These are phyloP conservation scores for Chimonanthus praecox DNA, from an alignment of 164 flowering plant genomes.

Conservation along the genomic window DNA sequence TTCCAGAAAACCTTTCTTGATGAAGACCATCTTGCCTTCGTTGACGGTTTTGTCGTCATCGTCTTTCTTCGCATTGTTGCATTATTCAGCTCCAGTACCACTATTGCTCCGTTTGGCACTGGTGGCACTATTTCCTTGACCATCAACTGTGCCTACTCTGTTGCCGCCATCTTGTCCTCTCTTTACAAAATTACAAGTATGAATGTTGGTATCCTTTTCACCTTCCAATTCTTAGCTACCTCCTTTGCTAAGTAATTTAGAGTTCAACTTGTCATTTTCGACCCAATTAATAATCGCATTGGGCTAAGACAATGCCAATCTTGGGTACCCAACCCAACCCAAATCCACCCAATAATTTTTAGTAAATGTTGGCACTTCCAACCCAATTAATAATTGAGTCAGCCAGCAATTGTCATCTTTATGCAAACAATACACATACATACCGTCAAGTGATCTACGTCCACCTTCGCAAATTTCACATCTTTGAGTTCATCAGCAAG, in stretches of 20 bases:
- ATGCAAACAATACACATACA: no score
- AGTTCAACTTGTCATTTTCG: no score
- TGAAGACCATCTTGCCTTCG: not conserved
- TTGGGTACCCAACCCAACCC: not conserved
- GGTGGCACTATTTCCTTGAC: not conserved
- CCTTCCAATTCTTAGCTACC: not conserved
- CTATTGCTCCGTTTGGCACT: not conserved
- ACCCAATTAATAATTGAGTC: not conserved
- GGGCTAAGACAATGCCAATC: not conserved
- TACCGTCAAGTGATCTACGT: slow-evolving; percentile 1
- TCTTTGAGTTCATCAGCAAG: not conserved
- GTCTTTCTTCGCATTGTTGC: not conserved
- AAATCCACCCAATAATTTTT: no score
- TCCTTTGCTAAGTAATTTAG: not conserved
- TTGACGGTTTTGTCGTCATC: not conserved
- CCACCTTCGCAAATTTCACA: not conserved
- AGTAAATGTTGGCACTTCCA: not conserved
- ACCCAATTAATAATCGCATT: no score
- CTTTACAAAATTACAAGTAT: not conserved
- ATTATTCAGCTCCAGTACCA: not conserved
- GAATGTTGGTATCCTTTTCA: slow-evolving; percentile 5
- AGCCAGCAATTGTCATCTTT: not conserved
- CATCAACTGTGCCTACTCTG: not conserved
- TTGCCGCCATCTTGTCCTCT: not conserved
- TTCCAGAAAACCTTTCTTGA: not conserved